These are phyloP conservation scores for Cyberlindnera americana DNA, from an alignment of 805 yeast species.

Conservation along the genomic window DNA sequence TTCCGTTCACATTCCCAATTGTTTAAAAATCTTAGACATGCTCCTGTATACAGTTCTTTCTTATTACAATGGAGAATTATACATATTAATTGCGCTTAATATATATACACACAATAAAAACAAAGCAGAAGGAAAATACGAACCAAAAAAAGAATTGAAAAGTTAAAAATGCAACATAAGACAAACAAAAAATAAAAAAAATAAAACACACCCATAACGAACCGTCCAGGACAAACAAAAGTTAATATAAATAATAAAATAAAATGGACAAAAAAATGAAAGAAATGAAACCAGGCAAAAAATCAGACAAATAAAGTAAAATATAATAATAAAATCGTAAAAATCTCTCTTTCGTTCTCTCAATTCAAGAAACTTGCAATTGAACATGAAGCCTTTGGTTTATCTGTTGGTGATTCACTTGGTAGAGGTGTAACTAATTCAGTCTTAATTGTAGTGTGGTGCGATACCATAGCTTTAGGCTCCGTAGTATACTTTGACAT, in stretches of 20 bases:
- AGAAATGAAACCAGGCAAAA: too few relatives aligned
- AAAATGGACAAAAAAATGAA: not conserved
- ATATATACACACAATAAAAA: not conserved
- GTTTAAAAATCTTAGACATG: too few relatives aligned
- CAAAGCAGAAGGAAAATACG: not conserved
- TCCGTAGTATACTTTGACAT: not conserved
- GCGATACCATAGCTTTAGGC: not conserved
- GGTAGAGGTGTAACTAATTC: not conserved
- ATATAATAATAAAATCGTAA: not conserved
- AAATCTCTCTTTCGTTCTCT: too few relatives aligned
- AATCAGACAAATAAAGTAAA: not conserved
- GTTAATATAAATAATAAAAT: not conserved
- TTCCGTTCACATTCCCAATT: too few relatives aligned
- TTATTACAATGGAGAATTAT: too few relatives aligned
- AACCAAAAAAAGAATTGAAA: not conserved
- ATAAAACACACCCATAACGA: not conserved
- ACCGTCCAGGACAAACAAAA: not conserved
- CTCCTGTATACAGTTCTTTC: too few relatives aligned
- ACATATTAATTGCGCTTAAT: too few relatives aligned
- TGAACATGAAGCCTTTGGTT: slow-evolving; percentile 15
- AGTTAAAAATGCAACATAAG: too few relatives aligned
- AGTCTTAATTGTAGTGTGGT: not conserved
- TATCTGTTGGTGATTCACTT: slow-evolving; percentile 4
- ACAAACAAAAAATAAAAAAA: not conserved
- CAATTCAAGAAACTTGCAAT: slow-evolving; percentile 24